Evolutionary conservation across 352 stramenopile species (phyloP).

Genomic region (Phytophthora gonapodyides): DNA sequence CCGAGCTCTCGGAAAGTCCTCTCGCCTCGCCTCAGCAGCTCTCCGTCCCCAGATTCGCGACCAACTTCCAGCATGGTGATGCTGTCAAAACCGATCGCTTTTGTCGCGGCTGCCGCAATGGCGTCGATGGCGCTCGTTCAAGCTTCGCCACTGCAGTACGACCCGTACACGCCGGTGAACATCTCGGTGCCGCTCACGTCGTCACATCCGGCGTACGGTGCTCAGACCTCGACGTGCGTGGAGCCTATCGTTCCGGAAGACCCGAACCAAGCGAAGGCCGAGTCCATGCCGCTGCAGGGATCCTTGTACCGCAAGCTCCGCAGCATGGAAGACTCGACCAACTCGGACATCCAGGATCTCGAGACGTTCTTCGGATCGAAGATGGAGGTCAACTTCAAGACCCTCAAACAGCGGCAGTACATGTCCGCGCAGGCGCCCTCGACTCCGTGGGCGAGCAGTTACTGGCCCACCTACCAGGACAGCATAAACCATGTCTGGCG

Average conservation of each 20-base stretch:
- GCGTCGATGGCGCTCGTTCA: constrained; percentile 6
- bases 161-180: constrained; percentile 34
- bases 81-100: constrained; percentile 2
- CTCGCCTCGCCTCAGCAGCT: too few species aligned
- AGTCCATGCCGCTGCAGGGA: not conserved
- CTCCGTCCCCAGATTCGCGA: too few species aligned
- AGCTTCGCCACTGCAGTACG: constrained; percentile 29
- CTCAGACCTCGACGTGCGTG: constrained; percentile 19
- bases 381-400: constrained; percentile 37
- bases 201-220: constrained; percentile 38
- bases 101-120: not conserved
- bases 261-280: constrained; percentile 13
- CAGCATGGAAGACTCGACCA: constrained; percentile 24
- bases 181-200: constrained; percentile 28
- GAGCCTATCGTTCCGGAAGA: constrained; percentile 28
- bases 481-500: constrained; percentile 57
- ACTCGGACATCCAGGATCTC: constrained; percentile 33
- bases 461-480: constrained; percentile 60
- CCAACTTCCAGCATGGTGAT: constrained; percentile 8
- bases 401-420: constrained; percentile 31
- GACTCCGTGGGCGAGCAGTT: constrained; percentile 49
- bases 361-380: constrained; percentile 37
- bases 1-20: too few species aligned
- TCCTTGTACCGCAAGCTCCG: constrained; percentile 28
- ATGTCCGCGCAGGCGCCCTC: constrained; percentile 6